Conservation (phyloP, 176 grass and related monocot genomes). For the Tuctoria greenei region DNA sequence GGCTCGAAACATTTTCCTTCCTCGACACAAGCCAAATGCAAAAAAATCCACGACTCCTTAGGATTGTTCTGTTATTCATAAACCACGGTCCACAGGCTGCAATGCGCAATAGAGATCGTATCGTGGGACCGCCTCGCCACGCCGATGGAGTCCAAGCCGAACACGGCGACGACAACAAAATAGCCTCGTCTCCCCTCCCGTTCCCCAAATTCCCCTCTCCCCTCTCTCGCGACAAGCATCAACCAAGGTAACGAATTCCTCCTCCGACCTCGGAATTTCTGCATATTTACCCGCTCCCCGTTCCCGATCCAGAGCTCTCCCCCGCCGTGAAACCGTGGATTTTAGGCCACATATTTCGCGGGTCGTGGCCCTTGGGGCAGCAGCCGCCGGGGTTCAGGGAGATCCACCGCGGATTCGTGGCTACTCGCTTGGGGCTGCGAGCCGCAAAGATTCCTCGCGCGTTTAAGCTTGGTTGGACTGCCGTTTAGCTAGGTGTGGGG, state of each 20-base stretch:
- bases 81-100: no score
- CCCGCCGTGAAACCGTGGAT: not conserved
- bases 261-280: not conserved
- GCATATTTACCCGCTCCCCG: not conserved
- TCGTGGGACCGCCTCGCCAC: not conserved
- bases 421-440: not conserved
- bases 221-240: not conserved
- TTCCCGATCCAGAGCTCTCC: not conserved
- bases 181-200: slow-evolving; percentile 16
- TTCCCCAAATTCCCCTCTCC: not conserved
- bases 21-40: no score
- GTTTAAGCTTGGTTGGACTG: not conserved
- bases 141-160: not conserved
- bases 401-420: slow-evolving; percentile 38
- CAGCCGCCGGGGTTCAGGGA: not conserved
- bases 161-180: slow-evolving; percentile 33
- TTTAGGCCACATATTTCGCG: slow-evolving; percentile 35
- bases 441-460: not conserved
- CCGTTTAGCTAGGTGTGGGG: not conserved
- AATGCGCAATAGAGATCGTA: not conserved
- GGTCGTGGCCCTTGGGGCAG: not conserved
- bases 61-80: no score
- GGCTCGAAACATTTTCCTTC: no score
- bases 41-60: no score
- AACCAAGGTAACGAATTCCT: slow-evolving; percentile 20